Base-by-base conservation (phyloP, 805 yeast species). In the Naumovozyma baii region DNA sequence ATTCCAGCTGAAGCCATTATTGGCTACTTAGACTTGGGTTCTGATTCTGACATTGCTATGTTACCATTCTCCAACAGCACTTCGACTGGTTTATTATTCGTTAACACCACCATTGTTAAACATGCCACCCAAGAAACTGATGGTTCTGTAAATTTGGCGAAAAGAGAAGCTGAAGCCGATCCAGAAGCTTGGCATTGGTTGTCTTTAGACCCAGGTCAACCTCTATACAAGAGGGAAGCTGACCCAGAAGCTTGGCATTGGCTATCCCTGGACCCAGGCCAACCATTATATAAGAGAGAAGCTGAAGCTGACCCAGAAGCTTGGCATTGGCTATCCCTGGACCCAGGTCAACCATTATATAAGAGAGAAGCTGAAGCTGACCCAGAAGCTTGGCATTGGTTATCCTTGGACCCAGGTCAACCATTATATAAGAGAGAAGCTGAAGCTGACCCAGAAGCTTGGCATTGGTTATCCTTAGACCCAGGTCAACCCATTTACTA, bases 141-240 rank as follows among this genome's bases (percentile, higher is more conserved):
- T 4, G 39, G 39, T 13, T 35, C 34, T 22, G 19, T 31, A 9
- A 20, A 38, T 35, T 39, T 51, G 42, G 33, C 40, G 28, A 52
- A 57, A 48, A 52, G 63, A 46, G 61, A 57, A 4, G 60, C 63
- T 8, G 61, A 57, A 4, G 60, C 63, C 8, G 40, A 43, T 15
- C 54, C 59, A 3, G 51, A 42, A 13, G 57, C 62, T 15, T 55
- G 61, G 57, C 54, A 52, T 28, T 57, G 62, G 60, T 41, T 57
- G 22, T 36, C 43, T 3, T 39, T 57, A 9, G 38, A 33, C 18
- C 36, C 41, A 29, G 59, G 59, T 30, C 54, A 55, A 36, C 57
- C 59, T 20, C 38, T 56, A 39, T 52, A 55, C 44, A 54, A 52
- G 46, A 46, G 56, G 45, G 51, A 49, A n/a, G 54, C 52, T 29